These are phyloP conservation scores for Medicago lupulina DNA, from an alignment of 306 rosid genomes.

Conservation along the genomic window DNA sequence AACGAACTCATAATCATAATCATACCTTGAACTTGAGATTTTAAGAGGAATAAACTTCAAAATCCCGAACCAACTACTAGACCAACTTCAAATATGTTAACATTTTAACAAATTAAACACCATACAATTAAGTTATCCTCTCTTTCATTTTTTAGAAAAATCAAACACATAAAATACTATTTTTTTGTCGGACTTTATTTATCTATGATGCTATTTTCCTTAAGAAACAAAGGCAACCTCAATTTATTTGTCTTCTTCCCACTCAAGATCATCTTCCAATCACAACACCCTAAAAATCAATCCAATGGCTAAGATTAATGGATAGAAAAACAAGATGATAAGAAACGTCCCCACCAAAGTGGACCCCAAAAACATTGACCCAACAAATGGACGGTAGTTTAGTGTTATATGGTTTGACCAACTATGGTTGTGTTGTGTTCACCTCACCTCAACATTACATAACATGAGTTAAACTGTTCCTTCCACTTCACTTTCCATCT, in stretches of 20 bases:
- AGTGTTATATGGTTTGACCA: constrained; percentile 55
- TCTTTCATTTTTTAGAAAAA: too few species aligned
- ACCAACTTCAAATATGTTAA: too few species aligned
- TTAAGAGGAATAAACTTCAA: too few species aligned
- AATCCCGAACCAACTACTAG: too few species aligned
- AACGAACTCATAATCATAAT: too few species aligned
- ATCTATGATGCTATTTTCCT: too few species aligned
- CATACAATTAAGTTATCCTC: too few species aligned
- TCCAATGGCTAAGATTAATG: constrained; percentile 44
- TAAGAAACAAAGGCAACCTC: too few species aligned
- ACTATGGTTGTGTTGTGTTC: constrained; percentile 30
- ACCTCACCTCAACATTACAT: constrained; percentile 6
- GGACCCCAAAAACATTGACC: constrained; percentile 48
- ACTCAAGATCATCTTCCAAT: constrained; percentile 3
- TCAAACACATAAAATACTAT: too few species aligned
- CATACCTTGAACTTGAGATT: too few species aligned
- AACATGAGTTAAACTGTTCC: background rate
- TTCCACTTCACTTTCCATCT: constrained; percentile 29
- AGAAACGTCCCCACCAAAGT: constrained; percentile 40
- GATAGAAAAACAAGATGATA: constrained; percentile 36
- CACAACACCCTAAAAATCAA: background rate
- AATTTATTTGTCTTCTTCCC: constrained; percentile 2
- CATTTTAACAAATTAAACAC: too few species aligned
- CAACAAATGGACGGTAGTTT: constrained; percentile 41
- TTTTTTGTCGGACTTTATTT: too few species aligned